Base-by-base conservation (phyloP, 345 rosid genomes). In the Limnanthes douglasii region DNA sequence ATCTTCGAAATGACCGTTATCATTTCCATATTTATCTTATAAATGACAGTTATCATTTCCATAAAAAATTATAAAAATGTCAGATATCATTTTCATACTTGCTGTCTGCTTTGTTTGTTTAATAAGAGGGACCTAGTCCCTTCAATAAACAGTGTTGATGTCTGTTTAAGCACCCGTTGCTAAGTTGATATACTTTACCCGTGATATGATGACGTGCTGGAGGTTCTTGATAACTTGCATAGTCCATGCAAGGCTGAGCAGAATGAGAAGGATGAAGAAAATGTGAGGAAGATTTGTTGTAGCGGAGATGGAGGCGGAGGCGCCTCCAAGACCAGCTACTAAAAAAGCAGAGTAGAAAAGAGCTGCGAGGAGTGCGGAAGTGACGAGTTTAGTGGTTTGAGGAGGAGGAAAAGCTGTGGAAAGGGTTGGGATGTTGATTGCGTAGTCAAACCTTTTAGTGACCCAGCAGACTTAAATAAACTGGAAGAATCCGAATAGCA, bases 381-480 rank as follows among this genome's bases (percentile, higher is more conserved):
- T 5, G 20, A 55, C 64, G 26, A 76, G 32, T 10, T 16, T 21
- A 17, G 43, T 34, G n/a, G 72, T 72, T 43, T 51, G 43, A 1
- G 56, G 12, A 7, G 76, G 90, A 33, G 72, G 74, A 27, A 51
- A 64, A 19, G 65, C 69, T 15, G 64, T 46, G 30, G 93, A 61
- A 24, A 65, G 64, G 0, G 59, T 53, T 5, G 83, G 25, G 18
- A 88, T 45, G 48, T 60, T 60, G 21, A 58, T 35, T 0, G 86
- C 73, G 42, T 78, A 88, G 2, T 50, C 64, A 48, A 76, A 43
- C n/a, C 80, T 66, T 2, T 43, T 51, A 49, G 44, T 65, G 34
- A 79, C 86, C 95, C 93, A 88, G 16, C 93, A 79, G 31, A 70
- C 64, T 30, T 78, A 83, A 2, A 88, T 55, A 4, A 76, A 61